Evolutionary conservation across 192 early-diverging fungal species (phyloP), one percentile per base, ranked within the genome.

Genomic region (Backusella westeae): DNA sequence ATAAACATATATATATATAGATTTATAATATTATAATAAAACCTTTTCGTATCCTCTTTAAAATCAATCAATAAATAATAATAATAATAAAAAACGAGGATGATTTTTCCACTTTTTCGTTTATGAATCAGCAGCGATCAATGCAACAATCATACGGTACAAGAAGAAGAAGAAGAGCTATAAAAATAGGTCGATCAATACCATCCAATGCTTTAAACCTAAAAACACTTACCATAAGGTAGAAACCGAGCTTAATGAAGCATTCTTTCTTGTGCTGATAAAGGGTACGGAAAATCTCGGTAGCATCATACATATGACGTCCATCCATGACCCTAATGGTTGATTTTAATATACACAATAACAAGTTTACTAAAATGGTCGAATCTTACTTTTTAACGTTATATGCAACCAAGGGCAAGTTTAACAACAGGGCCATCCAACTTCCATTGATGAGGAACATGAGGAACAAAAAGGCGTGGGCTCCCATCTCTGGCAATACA

Each of bases 191-290:
- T 39, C 10, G 32, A 21, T 44, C 0, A 71, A 8, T 32, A 71
- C 35, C 23, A 35, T 34, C 32, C 49, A 76, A 23, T 14, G 69
- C 46, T 19, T 73, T 19, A 29, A 26, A 26, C n/a, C 29, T 10
- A 74, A 21, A 2, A 36, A 29, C 23, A 77, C 82, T 80, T 83
- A 89, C 91, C 39, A 99, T 81, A 70, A 99, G 89, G 76, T 97
- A 99, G 74, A 99, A 99, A 34, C 91, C 96, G 32, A 99, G 93
- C 84, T 99, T 99, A 85, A 95, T 87, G 80, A 98, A 98, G 85
- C 93, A 93, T 84, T 99, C 98, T 85, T 93, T 93, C 87, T 99
- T 99, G 81, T 98, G 96, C 76, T 89, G 84, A 42, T 91, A 87
- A 53, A 99, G 80, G 15, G 96, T 97, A 76, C 96, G 90, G 90